Evolutionary conservation across 106 monocot species (phyloP), one percentile per base, ranked within the genome.

Genomic region (Iris macrosiphon): DNA sequence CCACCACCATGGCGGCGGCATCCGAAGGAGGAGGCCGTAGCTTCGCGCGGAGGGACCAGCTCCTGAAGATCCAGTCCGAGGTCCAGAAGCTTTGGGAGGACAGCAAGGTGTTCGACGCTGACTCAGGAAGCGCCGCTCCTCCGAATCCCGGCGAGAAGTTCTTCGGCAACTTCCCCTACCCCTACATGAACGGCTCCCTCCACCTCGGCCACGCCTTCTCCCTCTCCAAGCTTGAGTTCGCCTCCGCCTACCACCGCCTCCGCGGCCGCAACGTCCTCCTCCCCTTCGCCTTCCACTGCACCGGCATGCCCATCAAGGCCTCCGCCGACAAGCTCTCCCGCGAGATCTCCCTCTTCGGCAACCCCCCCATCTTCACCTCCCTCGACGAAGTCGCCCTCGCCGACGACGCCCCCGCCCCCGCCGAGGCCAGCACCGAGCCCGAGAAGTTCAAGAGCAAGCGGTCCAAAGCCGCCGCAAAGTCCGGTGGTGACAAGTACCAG

Each of bases 301-400:
- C 93, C 1, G 88, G 93, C 5, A 93, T 93, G 93, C 88, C 94
- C 5, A 94, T 94, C 45, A 94, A 94, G 67, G 94, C 94, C 15
- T 89, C 94, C 2, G 88, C 94, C 12, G 88, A 94, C 55, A 94
- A 94, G 49, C 75, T 88, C 31, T 70, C 66, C 18, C 61, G 88
- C 34, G 94, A 94, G 67, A 70, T 73, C 4, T 22, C 66, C 15
- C 48, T 61, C 31, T 94, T 60, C 48, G 94, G 88, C 13, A 76
- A 75, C 28, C 94, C 94, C 1, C 94, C 94, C 7, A 53, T 74
- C 14, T 94, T 89, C 52, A 75, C 88, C 25, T 59, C 48, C 2
- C 18, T 25, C 33, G 78, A 91, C 24, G 89, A 84, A 9, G 76
- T 80, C 41, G 13, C 64, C 19, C 33, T 14, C 18, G 62, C 21